Evolutionary conservation across 106 monocot genomes (phyloP), one percentile per base, ranked within the genome.

Genomic region (Iris macrosiphon): DNA sequence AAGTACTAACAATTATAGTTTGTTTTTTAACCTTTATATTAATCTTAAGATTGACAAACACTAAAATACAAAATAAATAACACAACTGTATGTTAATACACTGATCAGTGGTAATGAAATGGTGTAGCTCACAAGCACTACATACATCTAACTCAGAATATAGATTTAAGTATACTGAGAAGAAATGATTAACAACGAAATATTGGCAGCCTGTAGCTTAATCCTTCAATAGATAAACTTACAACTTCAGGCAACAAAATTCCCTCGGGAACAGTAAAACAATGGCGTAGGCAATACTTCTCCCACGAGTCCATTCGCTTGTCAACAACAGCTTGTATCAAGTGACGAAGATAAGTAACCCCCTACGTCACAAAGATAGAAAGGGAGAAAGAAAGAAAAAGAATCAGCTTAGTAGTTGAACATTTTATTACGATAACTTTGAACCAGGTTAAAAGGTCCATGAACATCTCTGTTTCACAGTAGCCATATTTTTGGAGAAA

Each of bases 261-360:
- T 43, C 75, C 84, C 51, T 93, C 77, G 3, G 93, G 93, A 45
- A 93, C 63, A 59, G 62, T 37, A 67, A 93, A 93, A 48, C 83
- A 77, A 59, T 75, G 67, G 17, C 33, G 49, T 50, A 84, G 68
- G 52, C 93, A 93, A 24, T 75, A 87, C 54, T 65, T 88, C 72
- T 88, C 88, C 93, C 93, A 93, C 29, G 55, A 58, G 52, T 30
- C 45, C 75, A 88, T 57, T 54, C 68, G 34, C 55, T 71, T 78
- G 37, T 77, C 80, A 63, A 88, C 13, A 33, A 60, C 60, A 30
- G 46, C 55, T 74, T 77, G 76, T 52, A 57, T 60, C 61, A 72
- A 40, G 20, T 56, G 40, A 26, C 28, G 76, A 71, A 93, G 62
- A 45, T 68, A 52, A 31, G 68, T 52, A 60, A 83, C 54, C 17